These are phyloP conservation scores for Trapa bicornis DNA, from an alignment of 345 rosid species.

Conservation along the genomic window DNA sequence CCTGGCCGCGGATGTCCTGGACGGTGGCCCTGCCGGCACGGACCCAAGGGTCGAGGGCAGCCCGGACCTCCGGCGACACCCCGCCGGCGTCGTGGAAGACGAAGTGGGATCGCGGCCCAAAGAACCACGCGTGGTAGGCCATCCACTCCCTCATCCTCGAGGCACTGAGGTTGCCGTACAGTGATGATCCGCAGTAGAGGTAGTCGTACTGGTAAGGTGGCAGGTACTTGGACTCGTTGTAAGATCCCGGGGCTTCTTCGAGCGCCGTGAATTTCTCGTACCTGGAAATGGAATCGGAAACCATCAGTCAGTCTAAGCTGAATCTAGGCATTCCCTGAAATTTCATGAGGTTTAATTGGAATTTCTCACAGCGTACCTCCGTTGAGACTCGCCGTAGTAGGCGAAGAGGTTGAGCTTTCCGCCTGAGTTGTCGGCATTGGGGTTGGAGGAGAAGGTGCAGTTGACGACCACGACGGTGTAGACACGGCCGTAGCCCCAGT, in stretches of 20 bases:
- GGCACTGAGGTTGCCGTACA: constrained; percentile 64
- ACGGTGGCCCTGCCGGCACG: constrained; percentile 56
- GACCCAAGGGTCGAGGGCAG: constrained; percentile 75
- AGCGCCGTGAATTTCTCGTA: constrained; percentile 47
- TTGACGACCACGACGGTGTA: constrained; percentile 77
- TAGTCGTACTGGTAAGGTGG: constrained; percentile 60
- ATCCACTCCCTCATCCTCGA: constrained; percentile 75
- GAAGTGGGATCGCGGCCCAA: constrained; percentile 67
- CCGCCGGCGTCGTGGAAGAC: constrained; percentile 92
- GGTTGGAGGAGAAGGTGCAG: constrained; percentile 48
- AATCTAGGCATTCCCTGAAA: too few relatives aligned
- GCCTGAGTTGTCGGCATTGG: constrained; percentile 49
- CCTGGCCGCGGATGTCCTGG: constrained; percentile 60
- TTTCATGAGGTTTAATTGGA: neutral
- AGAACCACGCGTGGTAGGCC: constrained; percentile 88
- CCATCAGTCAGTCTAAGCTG: too few relatives aligned
- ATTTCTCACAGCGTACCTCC: constrained; percentile 4
- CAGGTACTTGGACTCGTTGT: constrained; percentile 32
- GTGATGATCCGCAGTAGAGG: constrained; percentile 72
- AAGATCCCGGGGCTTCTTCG: constrained; percentile 50
- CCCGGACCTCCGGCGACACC: constrained; percentile 43
- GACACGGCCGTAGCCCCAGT: constrained; percentile 84
- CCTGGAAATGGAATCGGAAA: neutral
- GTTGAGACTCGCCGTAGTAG: constrained; percentile 40
- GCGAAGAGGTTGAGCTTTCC: constrained; percentile 64